Conservation (phyloP, 2,329 filamentous ascomycete genomes). For the Beauveria caledonica region DNA sequence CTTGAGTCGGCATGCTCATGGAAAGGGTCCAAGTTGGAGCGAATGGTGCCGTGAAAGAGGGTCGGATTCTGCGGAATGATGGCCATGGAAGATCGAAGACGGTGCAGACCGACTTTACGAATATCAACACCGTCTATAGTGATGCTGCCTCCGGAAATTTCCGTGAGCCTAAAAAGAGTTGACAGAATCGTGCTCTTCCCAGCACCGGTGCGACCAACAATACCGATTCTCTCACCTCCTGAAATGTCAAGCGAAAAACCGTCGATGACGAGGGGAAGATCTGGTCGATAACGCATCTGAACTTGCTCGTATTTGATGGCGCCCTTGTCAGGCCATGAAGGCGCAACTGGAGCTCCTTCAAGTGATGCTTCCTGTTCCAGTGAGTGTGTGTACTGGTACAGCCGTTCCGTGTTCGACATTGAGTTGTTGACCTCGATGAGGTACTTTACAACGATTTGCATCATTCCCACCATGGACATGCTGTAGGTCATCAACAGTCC, state of each 20-base stretch:
- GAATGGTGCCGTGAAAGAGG: not conserved
- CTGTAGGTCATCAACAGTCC: too few relatives aligned
- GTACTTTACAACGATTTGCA: too few relatives aligned
- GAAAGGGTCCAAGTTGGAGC: not conserved
- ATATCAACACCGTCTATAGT: slow-evolving; percentile 57
- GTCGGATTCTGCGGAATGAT: not conserved
- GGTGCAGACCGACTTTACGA: not conserved
- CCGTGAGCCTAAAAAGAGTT: slow-evolving; percentile 86
- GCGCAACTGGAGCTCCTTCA: too few relatives aligned
- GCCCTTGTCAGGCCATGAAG: too few relatives aligned
- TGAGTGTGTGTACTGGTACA: too few relatives aligned
- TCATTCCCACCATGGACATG: too few relatives aligned
- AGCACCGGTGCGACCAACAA: slow-evolving; percentile 89
- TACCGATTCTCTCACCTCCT: slow-evolving; percentile 63
- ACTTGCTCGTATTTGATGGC: too few relatives aligned
- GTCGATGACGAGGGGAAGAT: slow-evolving; percentile 7
- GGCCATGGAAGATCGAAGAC: not conserved
- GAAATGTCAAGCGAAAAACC: not conserved
- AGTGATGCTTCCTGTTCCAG: too few relatives aligned
- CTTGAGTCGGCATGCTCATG: not conserved
- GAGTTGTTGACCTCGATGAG: too few relatives aligned
- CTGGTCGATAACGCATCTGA: slow-evolving; percentile 35
- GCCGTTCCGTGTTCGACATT: too few relatives aligned
- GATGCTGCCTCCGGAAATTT: slow-evolving; percentile 84
- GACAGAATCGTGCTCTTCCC: slow-evolving; percentile 60